A percentile compares a stretch with the other conserved stretches of the same genome.
Evolutionary conservation across 352 stramenopile genomes (phyloP).

Genomic region (Globisporangium irregulare): DNA sequence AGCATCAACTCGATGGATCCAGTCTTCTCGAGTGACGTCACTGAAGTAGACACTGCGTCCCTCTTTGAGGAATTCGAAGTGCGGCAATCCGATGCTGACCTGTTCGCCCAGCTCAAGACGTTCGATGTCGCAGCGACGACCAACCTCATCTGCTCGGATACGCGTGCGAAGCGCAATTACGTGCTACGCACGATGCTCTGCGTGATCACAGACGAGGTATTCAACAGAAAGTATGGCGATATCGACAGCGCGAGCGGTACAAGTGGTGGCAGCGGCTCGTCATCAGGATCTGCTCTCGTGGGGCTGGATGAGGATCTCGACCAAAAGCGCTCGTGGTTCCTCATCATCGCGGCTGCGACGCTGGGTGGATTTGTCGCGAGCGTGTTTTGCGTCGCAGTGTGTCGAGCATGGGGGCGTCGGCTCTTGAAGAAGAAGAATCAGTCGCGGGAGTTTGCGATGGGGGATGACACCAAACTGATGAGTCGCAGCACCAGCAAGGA

Average conservation of each 20-base stretch:
- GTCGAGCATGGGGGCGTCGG: background rate
- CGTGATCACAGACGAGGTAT: slow-evolving; percentile 34
- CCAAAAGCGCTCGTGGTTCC: slow-evolving; percentile 33
- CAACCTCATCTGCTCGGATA: slow-evolving; percentile 27
- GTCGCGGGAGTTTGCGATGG: background rate
- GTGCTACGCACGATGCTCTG: slow-evolving; percentile 45
- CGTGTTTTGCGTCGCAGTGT: slow-evolving; percentile 10
- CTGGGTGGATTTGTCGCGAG: slow-evolving; percentile 23
- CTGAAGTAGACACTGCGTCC: background rate
- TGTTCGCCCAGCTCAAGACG: slow-evolving; percentile 19
- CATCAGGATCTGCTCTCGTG: background rate
- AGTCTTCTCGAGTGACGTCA: background rate
- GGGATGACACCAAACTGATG: background rate
- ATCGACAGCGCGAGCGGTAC: slow-evolving; percentile 13
- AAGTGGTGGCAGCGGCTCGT: slow-evolving; percentile 6
- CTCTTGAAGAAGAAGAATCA: background rate
- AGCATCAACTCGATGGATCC: slow-evolving; percentile 19
- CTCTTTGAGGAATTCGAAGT: slow-evolving; percentile 39
- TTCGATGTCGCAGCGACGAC: slow-evolving; percentile 14
- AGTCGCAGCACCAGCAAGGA: background rate
- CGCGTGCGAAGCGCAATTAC: slow-evolving; percentile 23
- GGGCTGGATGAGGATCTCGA: slow-evolving; percentile 22
- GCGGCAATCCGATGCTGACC: slow-evolving; percentile 27
- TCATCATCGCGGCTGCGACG: slow-evolving; percentile 21
- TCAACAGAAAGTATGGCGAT: slow-evolving; percentile 32